Percentiles rank a stretch among this genome's conserved stretches.
Conservation (phyloP, 495 filamentous ascomycete species). For the Hypoxylon subgilvum region DNA sequence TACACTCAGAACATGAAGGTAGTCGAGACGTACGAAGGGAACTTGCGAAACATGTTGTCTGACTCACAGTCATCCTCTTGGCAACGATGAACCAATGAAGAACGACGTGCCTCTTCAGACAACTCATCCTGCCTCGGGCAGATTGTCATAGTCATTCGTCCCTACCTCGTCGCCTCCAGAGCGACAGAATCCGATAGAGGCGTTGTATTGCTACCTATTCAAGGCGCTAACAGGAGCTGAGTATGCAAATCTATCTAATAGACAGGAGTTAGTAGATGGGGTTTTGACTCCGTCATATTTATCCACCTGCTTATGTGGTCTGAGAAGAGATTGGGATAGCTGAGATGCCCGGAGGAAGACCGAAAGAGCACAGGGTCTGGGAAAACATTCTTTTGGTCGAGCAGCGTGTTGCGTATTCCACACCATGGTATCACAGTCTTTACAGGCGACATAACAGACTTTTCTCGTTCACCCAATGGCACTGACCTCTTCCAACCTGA, state of each 20-base stretch:
- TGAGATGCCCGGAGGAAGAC: not conserved
- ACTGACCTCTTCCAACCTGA: constrained; percentile 1
- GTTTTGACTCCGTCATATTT: not conserved
- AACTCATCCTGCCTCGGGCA: not conserved
- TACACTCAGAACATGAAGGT: too few relatives aligned
- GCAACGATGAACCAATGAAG: not conserved
- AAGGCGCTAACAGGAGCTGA: not conserved
- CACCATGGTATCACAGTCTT: constrained; percentile 1
- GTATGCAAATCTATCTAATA: not conserved
- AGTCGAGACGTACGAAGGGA: too few relatives aligned
- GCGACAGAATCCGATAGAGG: not conserved
- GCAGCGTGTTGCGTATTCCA: not conserved
- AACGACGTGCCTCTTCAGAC: not conserved
- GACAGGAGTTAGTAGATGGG: not conserved
- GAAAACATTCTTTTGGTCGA: not conserved
- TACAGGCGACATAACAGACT: constrained; percentile 1
- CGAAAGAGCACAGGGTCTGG: too few relatives aligned
- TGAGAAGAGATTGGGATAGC: not conserved
- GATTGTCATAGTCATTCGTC: constrained; percentile 4
- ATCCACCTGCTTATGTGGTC: not conserved
- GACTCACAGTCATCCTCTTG: too few relatives aligned
- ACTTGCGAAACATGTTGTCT: too few relatives aligned
- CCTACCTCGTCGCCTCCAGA: constrained; percentile 4
- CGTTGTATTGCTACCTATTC: not conserved
- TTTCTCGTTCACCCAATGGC: not conserved